Base-by-base conservation (phyloP, 768 basidiomycete species). In the Tubosaeta sp. region DNA sequence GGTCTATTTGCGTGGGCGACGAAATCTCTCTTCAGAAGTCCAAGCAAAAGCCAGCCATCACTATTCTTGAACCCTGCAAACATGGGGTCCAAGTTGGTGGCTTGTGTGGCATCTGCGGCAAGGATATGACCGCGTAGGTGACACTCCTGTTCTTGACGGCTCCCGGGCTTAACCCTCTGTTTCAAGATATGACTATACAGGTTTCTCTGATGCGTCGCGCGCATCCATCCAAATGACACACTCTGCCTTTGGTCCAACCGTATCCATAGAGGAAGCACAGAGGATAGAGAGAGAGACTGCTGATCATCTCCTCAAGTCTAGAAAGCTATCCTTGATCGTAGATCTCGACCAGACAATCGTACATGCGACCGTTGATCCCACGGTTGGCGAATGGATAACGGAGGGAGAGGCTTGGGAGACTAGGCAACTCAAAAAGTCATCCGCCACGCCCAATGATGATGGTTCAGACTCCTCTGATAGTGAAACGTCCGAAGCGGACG, bases 311-410 rank as follows among this genome's bases (percentile, higher is more conserved):
- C 78, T 91, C 61, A 76, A 79, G 49, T 73, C 80, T 5, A 80
- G 84, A 48, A 92, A 85, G 66, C 83, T 99, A 29, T 92, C 90
- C 30, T 84, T 99, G 44, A 97, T 99, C 58, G 95, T 99, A 60
- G 96, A 99, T 74, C 81, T 99, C 30, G 96, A 99, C 71, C 96
- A 99, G 68, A 99, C 96, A 12, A 94, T 98, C 66, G 91, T 99
- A 4, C 96, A 99, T 63, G 95, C 96, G 8, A 97, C 95, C 0
- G 94, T 97, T 22, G 96, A 99, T 70, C 95, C 96, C 5, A 98
- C 96, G 0, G 92, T 98, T 2, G 94, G 93, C 29, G 95, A 97
- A 67, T 98, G 96, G 96, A 90, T 96, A 61, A 66, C 78, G 3
- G 91, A 93, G 58, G 90, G 90, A 19, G 83, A 86, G 63, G 80